Base-by-base conservation (phyloP, 345 rosid genomes). In the Odontarrhena argentea region DNA sequence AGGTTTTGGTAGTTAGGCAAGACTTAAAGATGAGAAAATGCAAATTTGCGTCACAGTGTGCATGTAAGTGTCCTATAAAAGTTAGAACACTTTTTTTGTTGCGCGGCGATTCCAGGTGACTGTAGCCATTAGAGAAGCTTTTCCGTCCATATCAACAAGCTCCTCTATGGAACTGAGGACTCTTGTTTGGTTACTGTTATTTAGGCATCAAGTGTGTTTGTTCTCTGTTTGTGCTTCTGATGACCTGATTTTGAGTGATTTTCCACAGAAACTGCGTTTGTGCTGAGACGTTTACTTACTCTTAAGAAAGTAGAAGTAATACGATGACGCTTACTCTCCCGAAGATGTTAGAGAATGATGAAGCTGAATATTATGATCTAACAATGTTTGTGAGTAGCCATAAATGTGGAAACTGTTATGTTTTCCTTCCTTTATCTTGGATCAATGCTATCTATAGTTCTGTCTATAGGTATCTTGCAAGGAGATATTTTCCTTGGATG, bases 401-500 rank as follows among this genome's bases (percentile, higher is more conserved):
- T 40, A 1, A 25, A 10, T 30, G 18, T 12, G 28, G 28, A 10
- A 26, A 3, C 7, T 5, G 9, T 66, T 49, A 35, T 57, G 28
- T 48, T 38, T 42, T 22, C 66, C 22, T 69, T 52, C 11, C 22
- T 22, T 60, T 32, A 34, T 52, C 53, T 42, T 44, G 22, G 11
- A 7, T 60, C 40, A 15, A 4, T 51, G 12, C 9, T 51, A 18
- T 38, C 35, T 43, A 43, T 15, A 34, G 35, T 55, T 50, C 15
- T 14, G 13, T 51, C 54, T 49, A 50, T 74, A 86, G 93, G 87
- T 77, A 74, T 85, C 91, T 50, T 85, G 87, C 70, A 84, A 82
- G 46, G 83, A 88, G 79, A 74, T 81, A n/a, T 82, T 89, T 76
- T 82, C 87, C 12, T 68, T 84, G 85, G 96, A 89, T 73, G 83